These are phyloP conservation scores for Hypoxylon sp. DNA, from an alignment of 2,329 filamentous ascomycete species.

Conservation along the genomic window DNA sequence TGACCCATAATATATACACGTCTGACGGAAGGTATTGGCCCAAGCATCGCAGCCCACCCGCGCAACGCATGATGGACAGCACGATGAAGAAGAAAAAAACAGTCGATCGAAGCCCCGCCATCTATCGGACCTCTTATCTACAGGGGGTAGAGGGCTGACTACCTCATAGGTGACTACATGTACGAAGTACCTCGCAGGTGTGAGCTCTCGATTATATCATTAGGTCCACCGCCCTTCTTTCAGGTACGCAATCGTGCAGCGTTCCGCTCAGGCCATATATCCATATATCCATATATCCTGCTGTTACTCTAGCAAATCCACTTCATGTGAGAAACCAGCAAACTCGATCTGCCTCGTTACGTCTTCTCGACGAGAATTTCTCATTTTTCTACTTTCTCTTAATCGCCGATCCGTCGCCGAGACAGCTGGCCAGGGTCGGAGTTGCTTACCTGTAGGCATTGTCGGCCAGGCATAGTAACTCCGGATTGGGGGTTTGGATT, in stretches of 20 bases:
- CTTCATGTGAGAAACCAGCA: neutral
- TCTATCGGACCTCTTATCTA: slow-evolving; percentile 18
- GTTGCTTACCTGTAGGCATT: slow-evolving; percentile 3
- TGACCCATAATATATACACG: no score
- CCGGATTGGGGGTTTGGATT: slow-evolving; percentile 8
- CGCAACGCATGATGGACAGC: no score
- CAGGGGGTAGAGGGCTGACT: no score
- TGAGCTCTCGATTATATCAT: neutral
- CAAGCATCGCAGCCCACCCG: neutral
- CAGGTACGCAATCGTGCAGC: neutral
- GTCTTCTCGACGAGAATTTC: neutral
- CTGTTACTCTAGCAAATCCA: neutral
- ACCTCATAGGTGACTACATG: no score
- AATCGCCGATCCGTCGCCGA: neutral
- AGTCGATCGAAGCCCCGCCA: slow-evolving; percentile 20
- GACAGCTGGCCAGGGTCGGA: slow-evolving; percentile 3
- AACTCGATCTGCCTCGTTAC: neutral
- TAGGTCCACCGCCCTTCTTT: neutral
- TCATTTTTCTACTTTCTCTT: neutral
- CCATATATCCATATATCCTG: no score
- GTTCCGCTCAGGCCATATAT: neutral
- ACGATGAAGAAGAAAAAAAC: slow-evolving; percentile 3
- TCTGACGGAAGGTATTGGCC: no score
- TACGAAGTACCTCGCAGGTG: no score
- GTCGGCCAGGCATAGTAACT: slow-evolving; percentile 12